Base-by-base conservation (phyloP, 148 eudicot genomes). In the Silene conica region DNA sequence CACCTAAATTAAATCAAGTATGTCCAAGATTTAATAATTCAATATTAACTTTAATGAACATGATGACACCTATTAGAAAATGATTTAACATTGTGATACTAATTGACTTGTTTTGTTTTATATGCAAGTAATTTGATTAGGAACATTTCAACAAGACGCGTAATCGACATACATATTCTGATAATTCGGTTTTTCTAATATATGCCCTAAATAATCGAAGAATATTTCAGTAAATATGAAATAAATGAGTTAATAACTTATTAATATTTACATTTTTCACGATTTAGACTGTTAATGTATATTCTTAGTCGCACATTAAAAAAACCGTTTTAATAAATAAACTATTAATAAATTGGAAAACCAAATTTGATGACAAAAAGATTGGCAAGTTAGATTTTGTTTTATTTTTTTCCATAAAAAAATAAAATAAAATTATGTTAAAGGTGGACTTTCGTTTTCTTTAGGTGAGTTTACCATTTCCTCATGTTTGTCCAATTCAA, bases 361-460 rank as follows among this genome's bases (percentile, higher is more conserved):
- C 45, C 70, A 41, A 67, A 20, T 19, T 6, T 31, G 50, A 43
- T 68, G 5, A 46, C 13, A 20, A 21, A 41, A 46, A 43, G 59
- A 69, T 69, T 50, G 59, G 52, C 21, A 54, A 69, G 18, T 16
- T 50, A 50, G 55, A 50, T 50, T 50, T 50, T 50, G 55, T 25
- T 23, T 26, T 21, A 21, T 31, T 31, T 21, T 45, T 31, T 31
- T 34, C 31, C 57, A 19, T 26, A 13, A 21, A 13, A 13, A 6
- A 48, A 60, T 60, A 57, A 15, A 50, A 50, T 50, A 50, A 50
- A n/a, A n/a, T n/a, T n/a, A n/a, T n/a, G 3, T 50, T 50, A 13
- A 50, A 23, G 76, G 76, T 73, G 76, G 70, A 63, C 60, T 63
- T 48, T 46, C 68, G 69, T 62, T 73, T 46, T 63, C 70, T 63